Percentiles rank a stretch among this genome's conserved stretches.
Conservation (phyloP, 2,329 filamentous ascomycete genomes). For the Pyrenochaeta sp. region DNA sequence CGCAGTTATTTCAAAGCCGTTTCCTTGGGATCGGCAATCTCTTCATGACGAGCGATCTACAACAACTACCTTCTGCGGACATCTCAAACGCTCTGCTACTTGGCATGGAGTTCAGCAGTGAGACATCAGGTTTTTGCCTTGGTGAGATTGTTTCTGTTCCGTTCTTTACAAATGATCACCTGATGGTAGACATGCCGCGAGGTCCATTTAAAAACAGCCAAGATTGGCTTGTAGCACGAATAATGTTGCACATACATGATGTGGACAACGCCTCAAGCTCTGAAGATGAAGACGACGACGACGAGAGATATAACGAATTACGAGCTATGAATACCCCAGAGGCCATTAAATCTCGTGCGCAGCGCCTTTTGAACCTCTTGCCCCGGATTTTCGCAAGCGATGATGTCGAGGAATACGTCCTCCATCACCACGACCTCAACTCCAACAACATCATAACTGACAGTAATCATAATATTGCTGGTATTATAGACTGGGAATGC, state of each 20-base stretch:
- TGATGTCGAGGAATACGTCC: conserved; percentile 5
- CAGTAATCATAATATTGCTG: conserved; percentile 5
- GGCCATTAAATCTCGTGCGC: not conserved
- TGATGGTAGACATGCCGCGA: conserved; percentile 1
- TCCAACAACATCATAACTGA: conserved; percentile 16
- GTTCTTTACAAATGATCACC: conserved; percentile 9
- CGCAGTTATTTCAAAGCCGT: conserved; percentile 5
- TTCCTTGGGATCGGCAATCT: conserved; percentile 11
- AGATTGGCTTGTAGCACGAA: conserved; percentile 8
- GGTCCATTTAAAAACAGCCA: conserved; percentile 10
- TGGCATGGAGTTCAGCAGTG: not conserved
- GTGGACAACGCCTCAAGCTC: not conserved
- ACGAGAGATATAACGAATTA: no score
- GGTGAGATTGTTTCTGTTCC: conserved; percentile 12
- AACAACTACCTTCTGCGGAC: not conserved
- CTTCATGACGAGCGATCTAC: not conserved
- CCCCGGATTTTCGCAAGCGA: conserved; percentile 1
- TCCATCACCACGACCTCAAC: conserved; percentile 14
- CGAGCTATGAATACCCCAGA: not conserved
- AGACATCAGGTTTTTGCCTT: not conserved
- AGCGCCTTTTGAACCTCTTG: not conserved
- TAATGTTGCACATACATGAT: conserved; percentile 1
- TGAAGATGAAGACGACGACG: no score
- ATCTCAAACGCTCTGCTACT: not conserved
- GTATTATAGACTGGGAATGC: conserved; percentile 24